These are phyloP conservation scores for Coniochaeta ligniaria DNA, from an alignment of 2,329 filamentous ascomycete genomes.

Conservation along the genomic window DNA sequence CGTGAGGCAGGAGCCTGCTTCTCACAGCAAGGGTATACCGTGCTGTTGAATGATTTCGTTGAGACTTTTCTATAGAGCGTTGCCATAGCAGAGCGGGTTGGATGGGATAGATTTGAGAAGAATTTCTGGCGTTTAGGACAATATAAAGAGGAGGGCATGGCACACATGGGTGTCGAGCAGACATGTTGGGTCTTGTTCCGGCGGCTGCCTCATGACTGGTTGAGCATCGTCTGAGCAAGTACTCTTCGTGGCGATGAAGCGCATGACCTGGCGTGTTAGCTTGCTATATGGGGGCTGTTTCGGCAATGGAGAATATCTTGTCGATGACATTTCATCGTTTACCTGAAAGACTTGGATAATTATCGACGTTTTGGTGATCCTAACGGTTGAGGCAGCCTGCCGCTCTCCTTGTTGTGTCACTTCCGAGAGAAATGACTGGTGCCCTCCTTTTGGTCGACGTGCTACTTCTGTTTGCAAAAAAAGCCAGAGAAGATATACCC, in stretches of 20 bases:
- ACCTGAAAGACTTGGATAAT: too few species aligned
- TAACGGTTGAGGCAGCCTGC: too few species aligned
- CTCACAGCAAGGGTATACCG: neutral
- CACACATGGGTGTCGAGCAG: neutral
- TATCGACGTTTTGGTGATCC: too few species aligned
- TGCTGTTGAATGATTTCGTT: neutral
- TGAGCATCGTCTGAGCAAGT: neutral
- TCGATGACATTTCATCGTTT: neutral
- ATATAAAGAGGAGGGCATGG: neutral
- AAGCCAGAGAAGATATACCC: neutral
- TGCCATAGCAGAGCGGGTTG: neutral
- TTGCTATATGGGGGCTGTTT: neutral
- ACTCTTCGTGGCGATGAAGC: neutral
- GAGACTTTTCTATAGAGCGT: neutral
- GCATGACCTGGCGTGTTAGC: neutral
- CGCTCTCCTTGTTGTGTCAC: too few species aligned
- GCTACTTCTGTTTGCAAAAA: neutral
- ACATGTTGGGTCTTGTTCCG: neutral
- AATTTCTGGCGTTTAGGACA: neutral
- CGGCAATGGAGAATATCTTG: neutral
- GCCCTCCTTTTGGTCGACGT: too few species aligned
- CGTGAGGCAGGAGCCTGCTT: conserved; percentile 1
- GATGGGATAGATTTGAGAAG: neutral
- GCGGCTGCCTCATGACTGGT: neutral
- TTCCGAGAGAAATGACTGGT: too few species aligned